These are phyloP conservation scores for Trichoderma sp. DNA, from an alignment of 2,329 filamentous ascomycete species.

Conservation along the genomic window DNA sequence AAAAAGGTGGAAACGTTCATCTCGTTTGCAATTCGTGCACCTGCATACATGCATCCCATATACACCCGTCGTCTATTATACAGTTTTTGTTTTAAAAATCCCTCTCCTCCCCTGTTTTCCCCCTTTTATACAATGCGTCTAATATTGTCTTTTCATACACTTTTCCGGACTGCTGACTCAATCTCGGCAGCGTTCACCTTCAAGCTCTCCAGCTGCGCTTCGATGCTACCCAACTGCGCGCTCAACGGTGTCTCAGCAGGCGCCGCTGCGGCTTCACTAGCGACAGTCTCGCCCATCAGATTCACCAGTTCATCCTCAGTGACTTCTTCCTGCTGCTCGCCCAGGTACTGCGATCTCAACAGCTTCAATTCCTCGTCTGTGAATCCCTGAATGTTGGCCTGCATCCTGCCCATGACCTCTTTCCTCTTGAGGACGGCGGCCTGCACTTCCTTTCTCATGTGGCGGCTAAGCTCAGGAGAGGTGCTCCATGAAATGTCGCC, in stretches of 20 bases:
- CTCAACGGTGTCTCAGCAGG: neutral
- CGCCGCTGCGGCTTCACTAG: slow-evolving; percentile 14
- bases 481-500: slow-evolving; percentile 68
- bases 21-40: slow-evolving; percentile 19
- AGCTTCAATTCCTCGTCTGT: slow-evolving; percentile 46
- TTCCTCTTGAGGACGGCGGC: slow-evolving; percentile 41
- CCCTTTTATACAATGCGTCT: slow-evolving; percentile 24
- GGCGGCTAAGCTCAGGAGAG: slow-evolving; percentile 47
- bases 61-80: slow-evolving; percentile 24
- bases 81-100: slow-evolving; percentile 28
- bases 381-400: slow-evolving; percentile 43
- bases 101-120: slow-evolving; percentile 35
- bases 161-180: slow-evolving; percentile 33
- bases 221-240: slow-evolving; percentile 29
- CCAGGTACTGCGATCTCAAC: slow-evolving; percentile 36
- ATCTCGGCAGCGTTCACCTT: slow-evolving; percentile 31
- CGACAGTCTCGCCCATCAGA: slow-evolving; percentile 36
- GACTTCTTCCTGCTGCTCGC: slow-evolving; percentile 37
- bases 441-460: slow-evolving; percentile 43
- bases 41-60: slow-evolving; percentile 7
- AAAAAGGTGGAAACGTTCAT: slow-evolving; percentile 3
- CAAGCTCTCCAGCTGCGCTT: slow-evolving; percentile 31
- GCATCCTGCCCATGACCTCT: slow-evolving; percentile 44
- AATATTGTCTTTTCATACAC: slow-evolving; percentile 4
- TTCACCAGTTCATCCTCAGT: slow-evolving; percentile 46